phyloP scores from a whole-genome alignment of 345 rosid species.

The Eucalyptus sp. region DNA sequence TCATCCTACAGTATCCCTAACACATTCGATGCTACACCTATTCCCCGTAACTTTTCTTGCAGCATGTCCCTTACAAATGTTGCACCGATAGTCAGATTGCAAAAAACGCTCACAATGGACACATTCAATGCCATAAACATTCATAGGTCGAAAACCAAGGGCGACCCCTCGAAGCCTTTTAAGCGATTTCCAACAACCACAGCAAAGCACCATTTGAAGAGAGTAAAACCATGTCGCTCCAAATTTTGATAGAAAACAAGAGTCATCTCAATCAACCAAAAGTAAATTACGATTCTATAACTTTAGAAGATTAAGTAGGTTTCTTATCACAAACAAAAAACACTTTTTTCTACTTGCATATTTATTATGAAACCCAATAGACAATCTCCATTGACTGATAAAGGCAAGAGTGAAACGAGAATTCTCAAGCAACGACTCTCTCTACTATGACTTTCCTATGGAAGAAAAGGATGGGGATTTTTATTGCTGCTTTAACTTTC shows the following conservation, averaged over 20 bases:
- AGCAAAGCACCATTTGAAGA: neutral
- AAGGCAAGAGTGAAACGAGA: neutral
- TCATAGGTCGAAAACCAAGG: neutral
- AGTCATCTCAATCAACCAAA: neutral
- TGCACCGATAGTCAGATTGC: neutral
- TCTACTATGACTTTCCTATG: neutral
- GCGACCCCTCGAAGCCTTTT: neutral
- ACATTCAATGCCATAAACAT: neutral
- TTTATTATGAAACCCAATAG: neutral
- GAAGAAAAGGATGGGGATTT: neutral
- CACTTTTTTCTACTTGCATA: neutral
- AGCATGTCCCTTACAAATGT: neutral
- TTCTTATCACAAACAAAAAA: neutral
- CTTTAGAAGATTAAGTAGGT: neutral
- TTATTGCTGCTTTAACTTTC: neutral
- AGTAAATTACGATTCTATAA: neutral
- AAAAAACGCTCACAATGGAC: neutral
- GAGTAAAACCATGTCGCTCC: neutral
- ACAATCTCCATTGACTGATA: neutral
- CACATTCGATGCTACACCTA: neutral
- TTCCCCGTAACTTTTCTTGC: neutral
- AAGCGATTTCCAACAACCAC: neutral
- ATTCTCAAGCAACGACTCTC: neutral
- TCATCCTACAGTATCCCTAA: neutral
- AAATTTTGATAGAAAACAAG: neutral